Base-by-base conservation (phyloP, 1,139 yeast genomes). In the Magnusiomyces paraingens region DNA sequence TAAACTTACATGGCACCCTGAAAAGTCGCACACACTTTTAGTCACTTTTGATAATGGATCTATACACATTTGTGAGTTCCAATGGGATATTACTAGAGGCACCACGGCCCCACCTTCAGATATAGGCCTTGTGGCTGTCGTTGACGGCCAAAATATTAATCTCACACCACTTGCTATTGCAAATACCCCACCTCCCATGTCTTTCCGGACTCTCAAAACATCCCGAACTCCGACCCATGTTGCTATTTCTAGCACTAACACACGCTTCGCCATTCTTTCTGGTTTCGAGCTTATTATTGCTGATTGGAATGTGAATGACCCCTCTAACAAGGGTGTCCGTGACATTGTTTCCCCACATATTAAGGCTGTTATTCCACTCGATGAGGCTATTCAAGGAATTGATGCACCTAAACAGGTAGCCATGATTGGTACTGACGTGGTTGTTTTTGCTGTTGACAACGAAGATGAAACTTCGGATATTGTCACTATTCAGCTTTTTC, bases 171-270 rank as follows among this genome's bases (percentile, higher is more conserved):
- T 94, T 43, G 77, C 86, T 0, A 69, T 84, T 40, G 96, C 97
- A 1, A 89, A 84, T 66, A 94, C 90, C 4, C 99, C 99, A 2
- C 99, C 99, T 1, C 99, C 99, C 44, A 81, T 88, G 66, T 78
- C 89, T 43, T 86, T 78, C 67, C 77, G 95, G 58, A 87, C 83
- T 50, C 69, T 86, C 49, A 78, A 77, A 15, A 70, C 83, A 11
- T 47, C 73, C 8, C 74, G 70, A 1, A 78, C 80, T 54, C 82
- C 90, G 12, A 70, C 76, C 22, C 89, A 85, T 63, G 78, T 81
- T 53, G 84, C 95, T 0, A 79, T 84, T 1, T 80, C 84, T 57
- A 70, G 75, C 47, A 72, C 82, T n/a, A 87, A 86, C 66, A 78
- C 77, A 52, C 63, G 67, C 3, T 77, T 79, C 62, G 95, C 88